Conservation (phyloP, 345 rosid genomes). For the Clarkia xantiana region DNA sequence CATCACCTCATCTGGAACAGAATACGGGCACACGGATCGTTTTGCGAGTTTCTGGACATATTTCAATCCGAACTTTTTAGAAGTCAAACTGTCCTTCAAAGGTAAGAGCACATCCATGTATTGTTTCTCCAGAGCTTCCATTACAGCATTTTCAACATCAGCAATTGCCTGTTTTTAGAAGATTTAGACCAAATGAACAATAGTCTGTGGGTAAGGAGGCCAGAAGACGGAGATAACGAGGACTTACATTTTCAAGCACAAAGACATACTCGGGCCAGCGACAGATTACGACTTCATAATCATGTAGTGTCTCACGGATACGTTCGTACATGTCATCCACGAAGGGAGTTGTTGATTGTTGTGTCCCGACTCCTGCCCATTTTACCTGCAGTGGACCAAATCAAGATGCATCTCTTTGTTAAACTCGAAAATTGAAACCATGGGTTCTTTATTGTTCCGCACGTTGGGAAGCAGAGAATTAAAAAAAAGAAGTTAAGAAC, state of each 20-base stretch:
- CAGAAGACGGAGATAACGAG: neutral
- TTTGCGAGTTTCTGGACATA: conserved; percentile 83
- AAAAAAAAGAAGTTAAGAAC: no score
- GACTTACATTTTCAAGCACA: conserved; percentile 80
- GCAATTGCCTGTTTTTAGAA: conserved; percentile 43
- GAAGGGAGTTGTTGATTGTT: conserved; percentile 89
- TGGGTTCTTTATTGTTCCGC: neutral
- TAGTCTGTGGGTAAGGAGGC: neutral
- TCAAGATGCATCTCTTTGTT: neutral
- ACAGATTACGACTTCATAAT: conserved; percentile 78
- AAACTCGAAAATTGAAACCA: neutral
- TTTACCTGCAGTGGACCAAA: conserved; percentile 53
- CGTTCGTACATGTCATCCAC: conserved; percentile 90
- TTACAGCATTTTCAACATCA: conserved; percentile 83
- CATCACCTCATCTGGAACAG: conserved; percentile 80
- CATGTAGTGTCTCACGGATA: conserved; percentile 50
- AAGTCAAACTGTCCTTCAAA: conserved; percentile 69
- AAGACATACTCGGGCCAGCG: conserved; percentile 94
- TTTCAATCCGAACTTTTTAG: conserved; percentile 82
- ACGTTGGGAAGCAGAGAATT: no score
- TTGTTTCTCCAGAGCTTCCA: conserved; percentile 93
- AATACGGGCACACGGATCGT: conserved; percentile 57
- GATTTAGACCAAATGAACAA: no score
- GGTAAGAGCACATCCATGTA: conserved; percentile 86
- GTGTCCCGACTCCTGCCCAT: conserved; percentile 90